A percentile compares a stretch with the other conserved stretches of the same genome.
These are phyloP conservation scores for Neostapfia colusana DNA, from an alignment of 176 grass and related monocot species.

Conservation along the genomic window DNA sequence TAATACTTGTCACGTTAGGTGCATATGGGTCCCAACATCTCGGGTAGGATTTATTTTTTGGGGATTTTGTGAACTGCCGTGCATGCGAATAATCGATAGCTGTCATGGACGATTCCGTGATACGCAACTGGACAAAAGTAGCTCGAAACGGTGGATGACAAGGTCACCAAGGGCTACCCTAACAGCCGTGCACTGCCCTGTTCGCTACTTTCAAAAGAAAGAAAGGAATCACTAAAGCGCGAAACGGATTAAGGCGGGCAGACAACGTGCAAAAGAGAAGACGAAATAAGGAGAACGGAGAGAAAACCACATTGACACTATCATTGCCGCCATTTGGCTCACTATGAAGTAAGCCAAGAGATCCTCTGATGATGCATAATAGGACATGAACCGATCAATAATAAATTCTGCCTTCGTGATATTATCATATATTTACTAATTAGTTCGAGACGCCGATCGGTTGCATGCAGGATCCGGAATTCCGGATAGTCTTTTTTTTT, in stretches of 20 bases:
- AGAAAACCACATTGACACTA: background rate
- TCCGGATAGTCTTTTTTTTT: too few relatives aligned
- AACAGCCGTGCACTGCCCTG: constrained; percentile 5
- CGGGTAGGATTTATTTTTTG: background rate
- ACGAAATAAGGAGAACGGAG: background rate
- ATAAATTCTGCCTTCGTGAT: background rate
- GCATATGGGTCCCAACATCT: background rate
- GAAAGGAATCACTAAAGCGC: background rate
- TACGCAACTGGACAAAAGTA: background rate
- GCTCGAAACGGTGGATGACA: background rate
- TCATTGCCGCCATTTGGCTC: background rate
- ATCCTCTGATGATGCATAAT: too few relatives aligned
- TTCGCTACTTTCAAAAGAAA: constrained; percentile 22
- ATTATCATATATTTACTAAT: too few relatives aligned
- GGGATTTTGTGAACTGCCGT: background rate
- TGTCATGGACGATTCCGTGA: constrained; percentile 18
- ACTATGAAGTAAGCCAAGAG: background rate
- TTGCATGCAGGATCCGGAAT: background rate
- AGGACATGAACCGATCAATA: background rate
- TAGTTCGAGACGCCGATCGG: background rate
- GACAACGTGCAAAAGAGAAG: constrained; percentile 22
- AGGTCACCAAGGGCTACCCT: background rate
- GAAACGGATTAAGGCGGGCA: background rate
- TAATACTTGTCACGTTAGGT: background rate
- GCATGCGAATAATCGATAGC: background rate